Evolutionary conservation across 208 protist genomes (phyloP).

Genomic region (Trypanosoma lewisi): DNA sequence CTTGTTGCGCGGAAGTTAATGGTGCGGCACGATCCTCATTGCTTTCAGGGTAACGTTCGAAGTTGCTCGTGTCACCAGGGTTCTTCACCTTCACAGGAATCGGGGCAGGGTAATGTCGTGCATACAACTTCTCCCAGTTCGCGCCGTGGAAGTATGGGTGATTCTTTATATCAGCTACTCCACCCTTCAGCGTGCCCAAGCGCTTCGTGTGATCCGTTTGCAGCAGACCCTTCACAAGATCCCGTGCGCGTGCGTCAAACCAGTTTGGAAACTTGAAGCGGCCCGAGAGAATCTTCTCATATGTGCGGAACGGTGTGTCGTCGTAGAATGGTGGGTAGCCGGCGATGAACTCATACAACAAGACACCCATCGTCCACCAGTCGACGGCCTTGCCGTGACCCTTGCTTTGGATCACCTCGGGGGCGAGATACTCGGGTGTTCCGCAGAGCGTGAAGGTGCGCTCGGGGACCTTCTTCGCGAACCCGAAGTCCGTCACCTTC

Average conservation of each 20-base stretch:
- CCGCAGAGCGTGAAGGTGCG: conserved; percentile 88
- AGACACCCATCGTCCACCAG: conserved; percentile 96
- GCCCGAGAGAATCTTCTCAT: conserved; percentile 84
- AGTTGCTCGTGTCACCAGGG: conserved; percentile 84
- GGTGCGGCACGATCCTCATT: conserved; percentile 51
- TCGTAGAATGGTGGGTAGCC: conserved; percentile 93
- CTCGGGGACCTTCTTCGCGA: conserved; percentile 82
- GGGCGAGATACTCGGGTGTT: conserved; percentile 89
- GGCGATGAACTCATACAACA: conserved; percentile 95
- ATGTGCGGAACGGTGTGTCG: conserved; percentile 85
- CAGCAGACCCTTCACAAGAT: conserved; percentile 83
- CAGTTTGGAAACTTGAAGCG: conserved; percentile 84
- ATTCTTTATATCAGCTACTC: conserved; percentile 92
- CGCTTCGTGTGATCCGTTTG: conserved; percentile 86
- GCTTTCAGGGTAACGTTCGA: conserved; percentile 85
- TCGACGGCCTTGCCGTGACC: conserved; percentile 95
- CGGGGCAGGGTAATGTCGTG: conserved; percentile 74
- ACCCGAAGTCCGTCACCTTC: conserved; percentile 88
- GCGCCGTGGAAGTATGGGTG: conserved; percentile 94
- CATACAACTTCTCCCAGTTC: conserved; percentile 90
- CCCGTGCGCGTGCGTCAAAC: conserved; percentile 71
- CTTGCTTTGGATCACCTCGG: conserved; percentile 91
- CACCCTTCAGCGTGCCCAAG: conserved; percentile 86
- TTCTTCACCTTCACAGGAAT: conserved; percentile 76
- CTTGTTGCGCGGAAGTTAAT: conserved; percentile 76